A percentile compares a stretch with the other conserved stretches of the same genome.
Evolutionary conservation across 2,329 filamentous ascomycete genomes (phyloP).

Genomic region (Epichloe uncinata): DNA sequence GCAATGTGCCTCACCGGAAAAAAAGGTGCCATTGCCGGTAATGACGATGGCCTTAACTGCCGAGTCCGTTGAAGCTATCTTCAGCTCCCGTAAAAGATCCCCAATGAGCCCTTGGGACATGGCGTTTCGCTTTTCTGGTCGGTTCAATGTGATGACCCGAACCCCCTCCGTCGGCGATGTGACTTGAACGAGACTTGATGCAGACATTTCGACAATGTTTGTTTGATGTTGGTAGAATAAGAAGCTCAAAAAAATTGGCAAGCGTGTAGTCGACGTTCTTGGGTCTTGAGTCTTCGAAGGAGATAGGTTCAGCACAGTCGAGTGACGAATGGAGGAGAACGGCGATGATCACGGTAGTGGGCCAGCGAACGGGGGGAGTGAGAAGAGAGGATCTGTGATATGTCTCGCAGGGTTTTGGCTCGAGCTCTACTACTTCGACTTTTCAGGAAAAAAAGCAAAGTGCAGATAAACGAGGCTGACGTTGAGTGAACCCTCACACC

Average conservation of each 20-base stretch:
- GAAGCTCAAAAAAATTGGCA: not conserved
- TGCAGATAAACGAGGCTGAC: not conserved
- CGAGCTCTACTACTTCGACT: too few species aligned
- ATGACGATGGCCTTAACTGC: slow-evolving; percentile 23
- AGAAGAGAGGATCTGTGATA: not conserved
- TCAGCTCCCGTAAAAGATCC: slow-evolving; percentile 24
- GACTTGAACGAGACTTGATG: slow-evolving; percentile 9
- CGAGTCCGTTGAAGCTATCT: slow-evolving; percentile 9
- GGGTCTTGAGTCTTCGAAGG: not conserved
- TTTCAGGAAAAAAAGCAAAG: not conserved
- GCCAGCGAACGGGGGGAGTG: not conserved
- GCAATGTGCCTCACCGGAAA: slow-evolving; percentile 9
- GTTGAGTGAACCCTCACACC: not conserved
- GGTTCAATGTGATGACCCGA: slow-evolving; percentile 36
- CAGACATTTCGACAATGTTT: slow-evolving; percentile 6
- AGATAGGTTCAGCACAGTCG: not conserved
- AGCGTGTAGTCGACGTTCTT: too few species aligned
- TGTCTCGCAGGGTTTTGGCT: not conserved
- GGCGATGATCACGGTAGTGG: not conserved
- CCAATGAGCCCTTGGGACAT: slow-evolving; percentile 38
- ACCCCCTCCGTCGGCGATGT: slow-evolving; percentile 21
- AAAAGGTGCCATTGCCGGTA: slow-evolving; percentile 19
- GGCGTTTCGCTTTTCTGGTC: slow-evolving; percentile 45
- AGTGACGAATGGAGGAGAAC: not conserved
- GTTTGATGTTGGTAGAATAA: not conserved